Conservation (phyloP, 2,329 filamentous ascomycete genomes). For the Sporothrix luriei region DNA sequence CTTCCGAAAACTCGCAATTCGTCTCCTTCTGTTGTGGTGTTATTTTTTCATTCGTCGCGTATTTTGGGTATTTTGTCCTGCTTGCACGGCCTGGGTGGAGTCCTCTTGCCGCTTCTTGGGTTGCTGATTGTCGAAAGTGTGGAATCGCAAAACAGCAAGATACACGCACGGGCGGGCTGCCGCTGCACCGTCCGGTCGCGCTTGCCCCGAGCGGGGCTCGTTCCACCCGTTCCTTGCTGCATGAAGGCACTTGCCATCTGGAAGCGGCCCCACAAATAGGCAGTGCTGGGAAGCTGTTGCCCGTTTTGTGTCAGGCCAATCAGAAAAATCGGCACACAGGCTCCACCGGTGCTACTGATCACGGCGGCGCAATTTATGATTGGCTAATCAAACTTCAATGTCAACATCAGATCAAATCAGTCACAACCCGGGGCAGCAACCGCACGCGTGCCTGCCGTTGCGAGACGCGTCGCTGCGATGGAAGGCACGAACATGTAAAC, state of each 20-base stretch:
- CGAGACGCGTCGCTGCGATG: neutral
- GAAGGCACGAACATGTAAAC: neutral
- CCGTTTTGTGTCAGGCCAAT: slow-evolving; percentile 32
- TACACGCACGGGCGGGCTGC: neutral
- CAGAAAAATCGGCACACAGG: slow-evolving; percentile 31
- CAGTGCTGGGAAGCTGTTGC: neutral
- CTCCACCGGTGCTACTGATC: neutral
- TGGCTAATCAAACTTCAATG: neutral
- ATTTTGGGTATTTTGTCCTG: neutral
- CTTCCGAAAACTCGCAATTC: neutral
- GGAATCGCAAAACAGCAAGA: slow-evolving; percentile 6
- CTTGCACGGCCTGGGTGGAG: neutral
- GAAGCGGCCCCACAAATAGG: too few relatives aligned
- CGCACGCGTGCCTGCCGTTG: slow-evolving; percentile 9
- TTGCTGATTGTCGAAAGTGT: slow-evolving; percentile 29
- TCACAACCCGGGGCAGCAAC: neutral
- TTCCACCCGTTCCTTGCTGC: slow-evolving; percentile 23
- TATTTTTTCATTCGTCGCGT: slow-evolving; percentile 22
- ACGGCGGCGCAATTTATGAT: slow-evolving; percentile 14
- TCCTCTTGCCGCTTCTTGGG: neutral
- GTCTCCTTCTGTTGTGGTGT: neutral
- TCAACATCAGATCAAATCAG: slow-evolving; percentile 15
- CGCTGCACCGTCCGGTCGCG: slow-evolving; percentile 11
- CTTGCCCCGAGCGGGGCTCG: slow-evolving; percentile 18
- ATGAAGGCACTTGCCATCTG: neutral